phyloP scores from a whole-genome alignment of 257 asterid species.

The Jaltomata sinuosa region DNA sequence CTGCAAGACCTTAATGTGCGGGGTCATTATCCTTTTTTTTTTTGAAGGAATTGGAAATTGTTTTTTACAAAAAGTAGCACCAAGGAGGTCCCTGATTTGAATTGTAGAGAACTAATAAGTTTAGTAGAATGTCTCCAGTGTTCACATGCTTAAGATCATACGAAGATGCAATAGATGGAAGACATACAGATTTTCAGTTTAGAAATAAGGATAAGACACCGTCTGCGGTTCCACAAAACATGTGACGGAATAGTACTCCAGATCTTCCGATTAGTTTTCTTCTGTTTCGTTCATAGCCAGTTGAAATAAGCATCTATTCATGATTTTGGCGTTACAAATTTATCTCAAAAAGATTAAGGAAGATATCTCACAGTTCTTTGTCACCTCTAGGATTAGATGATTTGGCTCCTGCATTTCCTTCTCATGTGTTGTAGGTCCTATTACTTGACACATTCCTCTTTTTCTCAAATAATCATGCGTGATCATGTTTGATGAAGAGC shows the following conservation, averaged over 20 bases:
- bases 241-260: not conserved
- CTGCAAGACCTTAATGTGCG: conserved; percentile 17
- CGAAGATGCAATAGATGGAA: not conserved
- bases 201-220: not conserved
- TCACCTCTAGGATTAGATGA: not conserved
- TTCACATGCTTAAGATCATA: not conserved
- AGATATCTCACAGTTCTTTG: not conserved
- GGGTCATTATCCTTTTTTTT: not conserved
- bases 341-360: not conserved
- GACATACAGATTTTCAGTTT: not conserved
- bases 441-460: not conserved
- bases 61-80: not conserved
- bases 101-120: not conserved
- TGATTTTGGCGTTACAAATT: not conserved
- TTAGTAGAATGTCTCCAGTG: not conserved
- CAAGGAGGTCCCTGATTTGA: not conserved
- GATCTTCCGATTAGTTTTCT: not conserved
- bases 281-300: not conserved
- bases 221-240: not conserved
- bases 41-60: not conserved
- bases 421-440: not conserved
- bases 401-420: not conserved
- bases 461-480: not conserved
- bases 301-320: not conserved
- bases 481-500: not conserved